Evolutionary conservation across 257 asterid genomes (phyloP), one percentile per base, ranked within the genome.

Genomic region (Knoxia roxburghii): DNA sequence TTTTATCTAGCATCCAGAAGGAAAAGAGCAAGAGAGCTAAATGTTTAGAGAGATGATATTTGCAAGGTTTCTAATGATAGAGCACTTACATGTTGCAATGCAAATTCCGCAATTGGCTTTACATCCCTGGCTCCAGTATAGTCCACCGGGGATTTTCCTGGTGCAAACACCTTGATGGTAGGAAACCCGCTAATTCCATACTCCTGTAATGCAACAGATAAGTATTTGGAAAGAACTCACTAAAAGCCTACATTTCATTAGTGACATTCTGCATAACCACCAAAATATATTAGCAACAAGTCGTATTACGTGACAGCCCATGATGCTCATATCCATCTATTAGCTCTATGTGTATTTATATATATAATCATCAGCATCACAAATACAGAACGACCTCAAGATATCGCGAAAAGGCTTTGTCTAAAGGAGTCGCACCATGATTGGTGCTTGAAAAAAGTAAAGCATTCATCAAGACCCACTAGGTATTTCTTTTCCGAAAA

Each of bases 71-170:
- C 41, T n/a, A 64, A 24, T 7, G 27, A 58, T 33, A 55, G 30
- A 29, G 53, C 18, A 61, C 23, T 55, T 46, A 90, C 99, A 95
- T 90, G 95, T 61, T 84, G 73, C 71, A 88, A 54, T 23, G 86
- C 85, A 57, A 76, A 88, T 68, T 94, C 93, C 15, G 80, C 93
- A 64, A 94, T 87, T 70, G 99, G 82, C 81, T 90, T 94, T 33
- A 55, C 84, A 15, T 94, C 99, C 78, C 99, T 84, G 45, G 96
- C 96, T 76, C 97, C 99, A 84, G 88, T 95, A 66, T 90, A 94
- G 76, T 88, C 94, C 24, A 77, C 83, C 11, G 96, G 95, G 51
- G 96, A 63, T 72, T 94, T 90, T 26, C 99, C 99, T 11, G 97
- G 95, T 65, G 66, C 91, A 84, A 94, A 94, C 29, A 90, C 94